Conservation (phyloP, 148 eudicot genomes). For the Rhododendron simsii region DNA sequence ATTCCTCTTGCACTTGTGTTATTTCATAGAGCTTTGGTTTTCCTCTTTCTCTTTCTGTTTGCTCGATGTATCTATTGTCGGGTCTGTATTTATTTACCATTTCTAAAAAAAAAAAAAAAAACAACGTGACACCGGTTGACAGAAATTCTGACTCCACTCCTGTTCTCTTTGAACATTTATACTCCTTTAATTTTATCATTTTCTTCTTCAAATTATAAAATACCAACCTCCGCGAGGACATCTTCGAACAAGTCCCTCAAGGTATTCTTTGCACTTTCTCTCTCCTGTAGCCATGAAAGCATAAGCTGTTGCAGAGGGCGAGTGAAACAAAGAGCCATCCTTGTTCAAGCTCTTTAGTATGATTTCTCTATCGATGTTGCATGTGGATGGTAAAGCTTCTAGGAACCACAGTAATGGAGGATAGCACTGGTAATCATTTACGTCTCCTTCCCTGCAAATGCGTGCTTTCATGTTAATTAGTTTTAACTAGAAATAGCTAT, state of each 20-base stretch:
- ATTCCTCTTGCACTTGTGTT: too few species aligned
- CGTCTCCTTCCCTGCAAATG: conserved; percentile 19
- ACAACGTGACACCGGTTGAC: too few species aligned
- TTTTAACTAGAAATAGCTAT: too few species aligned
- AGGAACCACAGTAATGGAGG: conserved; percentile 22
- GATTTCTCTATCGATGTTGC: conserved; percentile 5
- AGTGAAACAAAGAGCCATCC: conserved; percentile 36
- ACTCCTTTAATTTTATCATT: neutral
- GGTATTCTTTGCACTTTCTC: conserved; percentile 15
- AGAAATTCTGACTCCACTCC: too few species aligned
- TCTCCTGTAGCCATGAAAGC: conserved; percentile 32
- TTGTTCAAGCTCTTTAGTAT: conserved; percentile 17
- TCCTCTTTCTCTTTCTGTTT: too few species aligned
- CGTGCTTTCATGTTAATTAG: too few species aligned
- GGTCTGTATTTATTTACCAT: too few species aligned
- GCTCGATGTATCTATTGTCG: too few species aligned
- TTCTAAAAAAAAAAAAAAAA: too few species aligned
- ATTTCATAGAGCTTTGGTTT: too few species aligned
- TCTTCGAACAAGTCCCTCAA: conserved; percentile 11
- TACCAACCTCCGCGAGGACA: conserved; percentile 26
- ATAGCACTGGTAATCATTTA: conserved; percentile 1
- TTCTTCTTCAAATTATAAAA: neutral
- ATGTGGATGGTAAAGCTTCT: conserved; percentile 19
- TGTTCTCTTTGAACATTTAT: too few species aligned
- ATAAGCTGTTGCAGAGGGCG: conserved; percentile 41